These are phyloP conservation scores for Eruca vesicaria DNA, from an alignment of 441 rosid genomes.

Conservation along the genomic window DNA sequence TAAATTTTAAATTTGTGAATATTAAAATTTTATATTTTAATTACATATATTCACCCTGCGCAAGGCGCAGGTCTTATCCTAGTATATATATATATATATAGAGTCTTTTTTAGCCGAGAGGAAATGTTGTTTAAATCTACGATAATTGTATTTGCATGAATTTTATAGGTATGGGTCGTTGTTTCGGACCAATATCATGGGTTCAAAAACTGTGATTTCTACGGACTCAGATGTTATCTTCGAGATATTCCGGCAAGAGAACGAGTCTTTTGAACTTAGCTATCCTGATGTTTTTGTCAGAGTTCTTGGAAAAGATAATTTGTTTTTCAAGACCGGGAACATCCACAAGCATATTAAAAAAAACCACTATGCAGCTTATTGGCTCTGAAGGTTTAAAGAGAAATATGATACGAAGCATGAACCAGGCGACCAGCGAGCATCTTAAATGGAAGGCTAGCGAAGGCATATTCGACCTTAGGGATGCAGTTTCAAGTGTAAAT, in stretches of 20 bases:
- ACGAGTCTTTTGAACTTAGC: background rate
- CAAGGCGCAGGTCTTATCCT: no score
- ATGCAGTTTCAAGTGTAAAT: background rate
- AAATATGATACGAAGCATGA: background rate
- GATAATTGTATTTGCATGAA: background rate
- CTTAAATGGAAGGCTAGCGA: background rate
- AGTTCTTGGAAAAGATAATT: background rate
- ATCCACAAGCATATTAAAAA: background rate
- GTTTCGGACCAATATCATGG: slow-evolving; percentile 39
- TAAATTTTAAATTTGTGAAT: no score
- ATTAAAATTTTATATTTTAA: no score
- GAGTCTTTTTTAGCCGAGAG: background rate
- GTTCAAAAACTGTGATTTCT: slow-evolving; percentile 34
- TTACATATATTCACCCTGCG: no score
- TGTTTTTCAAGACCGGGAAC: background rate
- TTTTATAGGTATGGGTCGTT: slow-evolving; percentile 40
- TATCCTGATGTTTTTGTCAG: background rate
- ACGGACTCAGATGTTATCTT: slow-evolving; percentile 39
- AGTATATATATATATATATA: background rate
- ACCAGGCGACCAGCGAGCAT: background rate
- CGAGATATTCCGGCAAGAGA: slow-evolving; percentile 20
- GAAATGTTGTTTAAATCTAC: background rate
- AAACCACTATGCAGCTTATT: background rate
- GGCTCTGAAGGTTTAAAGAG: background rate
- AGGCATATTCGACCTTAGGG: background rate